A percentile compares a stretch with the other conserved stretches of the same genome.
These are phyloP conservation scores for Saccharomycopsis babjevae DNA, from an alignment of 805 yeast genomes.

Conservation along the genomic window DNA sequence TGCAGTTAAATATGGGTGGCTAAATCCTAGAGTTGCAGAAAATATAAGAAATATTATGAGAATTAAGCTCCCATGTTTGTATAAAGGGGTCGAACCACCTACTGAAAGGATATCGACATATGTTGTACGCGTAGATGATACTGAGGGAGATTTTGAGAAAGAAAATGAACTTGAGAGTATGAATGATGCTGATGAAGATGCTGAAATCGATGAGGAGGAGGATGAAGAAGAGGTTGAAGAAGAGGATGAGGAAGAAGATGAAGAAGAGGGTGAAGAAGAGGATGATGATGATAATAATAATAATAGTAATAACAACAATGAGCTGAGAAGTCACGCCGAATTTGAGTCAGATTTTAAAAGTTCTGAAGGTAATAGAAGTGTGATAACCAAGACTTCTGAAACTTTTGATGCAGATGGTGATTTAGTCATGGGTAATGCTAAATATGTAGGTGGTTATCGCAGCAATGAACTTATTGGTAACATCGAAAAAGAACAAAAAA, in stretches of 20 bases:
- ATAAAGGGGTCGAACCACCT: conserved; percentile 39
- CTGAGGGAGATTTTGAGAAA: conserved; percentile 16
- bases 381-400: no score
- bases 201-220: not conserved
- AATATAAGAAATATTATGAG: conserved; percentile 60
- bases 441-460: not conserved
- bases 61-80: conserved; percentile 57
- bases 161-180: conserved; percentile 4
- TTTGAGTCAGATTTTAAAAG: not conserved
- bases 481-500: no score
- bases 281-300: conserved; percentile 24
- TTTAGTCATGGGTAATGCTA: not conserved
- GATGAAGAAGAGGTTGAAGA: not conserved
- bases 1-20: conserved; percentile 76
- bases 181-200: not conserved
- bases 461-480: no score
- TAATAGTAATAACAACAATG: no score
- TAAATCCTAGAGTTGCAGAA: conserved; percentile 46
- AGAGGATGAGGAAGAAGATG: conserved; percentile 9
- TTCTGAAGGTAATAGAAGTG: no score
- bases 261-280: conserved; percentile 23
- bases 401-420: not conserved
- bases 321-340: conserved; percentile 17
- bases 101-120: conserved; percentile 29
- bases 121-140: conserved; percentile 22